Evolutionary conservation across 331 rosid genomes (phyloP), one percentile per base, ranked within the genome.

Genomic region (Acacia concinna): DNA sequence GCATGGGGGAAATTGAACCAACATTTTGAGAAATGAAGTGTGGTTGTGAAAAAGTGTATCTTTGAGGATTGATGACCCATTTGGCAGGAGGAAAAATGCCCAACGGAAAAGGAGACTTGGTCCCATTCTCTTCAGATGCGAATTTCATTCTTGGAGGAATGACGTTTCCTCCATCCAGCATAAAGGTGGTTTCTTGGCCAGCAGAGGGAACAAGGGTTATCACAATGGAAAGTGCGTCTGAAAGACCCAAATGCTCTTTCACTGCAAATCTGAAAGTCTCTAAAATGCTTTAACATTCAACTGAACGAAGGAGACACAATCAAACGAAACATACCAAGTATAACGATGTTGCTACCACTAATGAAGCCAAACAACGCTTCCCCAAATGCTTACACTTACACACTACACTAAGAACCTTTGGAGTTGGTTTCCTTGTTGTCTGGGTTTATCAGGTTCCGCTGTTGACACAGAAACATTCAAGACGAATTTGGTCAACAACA

Each of bases 1-100:
- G 31, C 31, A 79, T 83, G 18, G 38, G 72, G 83, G 72, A 54
- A 46, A 17, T 14, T 56, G 3, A 40, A 65, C 9, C 65, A 70
- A 32, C 65, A 12, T 77, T 63, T 57, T 63, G 64, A 59, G 47
- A 6, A n/a, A 12, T 31, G 18, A 18, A 69, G 49, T 41, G 12
- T 18, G 64, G 71, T 9, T 77, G 60, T 71, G 37, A 41, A 64
- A 49, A 51, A 25, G 25, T 2, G 32, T 27, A 27, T 69, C 23
- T 25, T 43, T 28, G 14, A 43, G 74, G 37, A 68, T 38, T 43
- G 74, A 69, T 3, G 31, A 4, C 37, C 60, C 62, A 21, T 8
- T 54, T 54, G 62, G 62, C 23, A 21, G 62, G 31, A 54, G 62
- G 1, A 54, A 23, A 54, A 54, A 21, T 54, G 14, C 6, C 60